Base-by-base conservation (phyloP, 1,284 basidiomycete genomes). In the Sporisorium exsertum region DNA sequence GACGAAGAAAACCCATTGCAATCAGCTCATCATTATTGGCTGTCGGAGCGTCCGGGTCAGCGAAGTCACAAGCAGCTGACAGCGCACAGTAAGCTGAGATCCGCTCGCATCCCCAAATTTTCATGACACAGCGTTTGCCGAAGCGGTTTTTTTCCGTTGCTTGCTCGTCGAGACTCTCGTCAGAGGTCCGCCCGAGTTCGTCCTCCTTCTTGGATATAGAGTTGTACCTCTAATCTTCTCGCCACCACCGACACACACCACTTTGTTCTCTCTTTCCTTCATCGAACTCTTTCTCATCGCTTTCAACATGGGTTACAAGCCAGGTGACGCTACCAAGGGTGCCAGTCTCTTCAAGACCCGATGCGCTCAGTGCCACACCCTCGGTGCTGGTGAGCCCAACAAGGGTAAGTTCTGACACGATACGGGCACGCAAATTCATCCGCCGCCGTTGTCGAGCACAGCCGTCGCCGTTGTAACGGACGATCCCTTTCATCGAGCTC, bases 351-450 rank as follows among this genome's bases (percentile, higher is more conserved):
- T 84, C 81, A 83, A 85, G 90, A 96, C 94, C 81, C 94, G 95
- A 78, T 99, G 96, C 86, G 94, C 94, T 67, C 95, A 97, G 87
- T 99, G 96, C 89, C 96, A 99, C 88, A 98, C 94, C 79, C 87
- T 93, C 81, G 93, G 89, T 80, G 88, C 90, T 80, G 93, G 93
- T 77, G 95, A 92, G 81, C 88, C 91, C 53, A 89, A 94, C 89
- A 93, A 93, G 83, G 80, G 80, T 86, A 59, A 58, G 84, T 82
- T n/a, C 6, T 9, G 46, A 50, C 26, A 22, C 37, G 27, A 22
- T 15, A 8, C 24, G 43, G 5, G 2, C 8, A 1, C 10, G 50
- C 32, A 40, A 16, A 18, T 15, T 26, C 47, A 49, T 18, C 12
- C 7, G 26, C 6, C 43, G 22, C 24, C 43, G 43, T 24, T 8